Evolutionary conservation across 1,284 basidiomycete genomes (phyloP).

Genomic region (Ceratobasidium sp.): DNA sequence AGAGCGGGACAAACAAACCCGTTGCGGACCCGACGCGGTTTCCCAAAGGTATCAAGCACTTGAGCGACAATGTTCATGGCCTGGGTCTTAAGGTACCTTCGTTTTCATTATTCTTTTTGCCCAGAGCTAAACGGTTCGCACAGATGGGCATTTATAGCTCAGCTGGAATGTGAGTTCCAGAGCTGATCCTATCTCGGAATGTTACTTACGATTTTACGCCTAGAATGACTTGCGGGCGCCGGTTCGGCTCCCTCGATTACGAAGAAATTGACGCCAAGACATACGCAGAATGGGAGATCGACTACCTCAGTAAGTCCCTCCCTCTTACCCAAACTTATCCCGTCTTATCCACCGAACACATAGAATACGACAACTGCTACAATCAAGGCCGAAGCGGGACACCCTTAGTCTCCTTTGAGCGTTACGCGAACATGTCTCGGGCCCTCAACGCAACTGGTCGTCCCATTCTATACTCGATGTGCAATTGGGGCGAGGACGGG

Average conservation of each 20-base stretch:
- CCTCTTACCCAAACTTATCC: not conserved
- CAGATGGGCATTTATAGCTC: constrained; percentile 65
- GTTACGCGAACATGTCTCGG: constrained; percentile 66
- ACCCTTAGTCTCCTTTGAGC: constrained; percentile 59
- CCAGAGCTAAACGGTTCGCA: not conserved
- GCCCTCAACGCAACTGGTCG: constrained; percentile 64
- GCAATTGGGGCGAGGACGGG: constrained; percentile 64
- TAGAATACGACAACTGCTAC: constrained; percentile 65
- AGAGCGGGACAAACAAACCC: constrained; percentile 52
- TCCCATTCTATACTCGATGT: constrained; percentile 67
- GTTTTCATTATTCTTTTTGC: not conserved
- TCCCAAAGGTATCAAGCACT: constrained; percentile 62
- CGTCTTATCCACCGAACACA: constrained; percentile 11
- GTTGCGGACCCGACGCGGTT: constrained; percentile 60
- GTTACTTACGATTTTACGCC: not conserved
- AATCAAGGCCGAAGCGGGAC: constrained; percentile 63
- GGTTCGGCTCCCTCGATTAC: constrained; percentile 63
- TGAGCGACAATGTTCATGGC: constrained; percentile 60
- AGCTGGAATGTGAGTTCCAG: constrained; percentile 59
- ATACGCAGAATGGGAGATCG: constrained; percentile 63
- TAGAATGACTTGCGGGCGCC: constrained; percentile 62
- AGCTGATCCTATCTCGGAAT: constrained; percentile 35
- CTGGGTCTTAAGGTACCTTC: constrained; percentile 61
- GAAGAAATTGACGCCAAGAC: constrained; percentile 65
- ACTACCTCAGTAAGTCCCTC: constrained; percentile 59